Percentiles rank a stretch among this genome's conserved stretches.
These are phyloP conservation scores for Colletotrichum ledebouriae DNA, from an alignment of 2,329 filamentous ascomycete species.

Conservation along the genomic window DNA sequence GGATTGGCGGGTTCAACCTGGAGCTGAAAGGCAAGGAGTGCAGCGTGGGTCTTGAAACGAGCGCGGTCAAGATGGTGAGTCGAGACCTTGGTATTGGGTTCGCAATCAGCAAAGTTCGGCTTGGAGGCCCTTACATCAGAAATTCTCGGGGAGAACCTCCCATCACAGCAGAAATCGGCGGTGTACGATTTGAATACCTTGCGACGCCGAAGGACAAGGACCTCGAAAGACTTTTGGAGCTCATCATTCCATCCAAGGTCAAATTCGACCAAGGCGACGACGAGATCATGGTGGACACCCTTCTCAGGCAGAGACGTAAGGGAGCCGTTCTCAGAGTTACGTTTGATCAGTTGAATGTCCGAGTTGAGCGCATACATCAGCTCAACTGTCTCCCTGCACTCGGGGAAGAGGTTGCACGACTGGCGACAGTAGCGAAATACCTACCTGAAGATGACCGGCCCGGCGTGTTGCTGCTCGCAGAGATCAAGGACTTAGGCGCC, in stretches of 20 bases:
- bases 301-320: conserved; percentile 87
- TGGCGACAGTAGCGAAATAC: conserved; percentile 93
- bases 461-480: conserved; percentile 81
- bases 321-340: conserved; percentile 83
- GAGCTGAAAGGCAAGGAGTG: conserved; percentile 84
- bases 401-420: conserved; percentile 81
- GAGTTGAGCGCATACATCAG: conserved; percentile 73
- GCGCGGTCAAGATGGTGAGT: conserved; percentile 84
- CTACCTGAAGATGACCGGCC: conserved; percentile 95
- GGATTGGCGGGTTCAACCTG: conserved; percentile 82
- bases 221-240: conserved; percentile 82
- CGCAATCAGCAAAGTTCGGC: conserved; percentile 79
- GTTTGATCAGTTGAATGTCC: conserved; percentile 73
- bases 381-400: conserved; percentile 78
- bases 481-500: conserved; percentile 73
- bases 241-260: conserved; percentile 92
- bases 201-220: conserved; percentile 82
- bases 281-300: conserved; percentile 93
- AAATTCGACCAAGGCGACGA: conserved; percentile 89
- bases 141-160: conserved; percentile 68
- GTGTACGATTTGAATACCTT: conserved; percentile 80
- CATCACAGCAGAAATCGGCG: conserved; percentile 72
- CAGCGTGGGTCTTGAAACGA: conserved; percentile 80
- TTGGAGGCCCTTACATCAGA: conserved; percentile 77
- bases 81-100: conserved; percentile 79